phyloP scores from a whole-genome alignment of 2,329 filamentous ascomycete genomes.

The Sporothrix phasma region DNA sequence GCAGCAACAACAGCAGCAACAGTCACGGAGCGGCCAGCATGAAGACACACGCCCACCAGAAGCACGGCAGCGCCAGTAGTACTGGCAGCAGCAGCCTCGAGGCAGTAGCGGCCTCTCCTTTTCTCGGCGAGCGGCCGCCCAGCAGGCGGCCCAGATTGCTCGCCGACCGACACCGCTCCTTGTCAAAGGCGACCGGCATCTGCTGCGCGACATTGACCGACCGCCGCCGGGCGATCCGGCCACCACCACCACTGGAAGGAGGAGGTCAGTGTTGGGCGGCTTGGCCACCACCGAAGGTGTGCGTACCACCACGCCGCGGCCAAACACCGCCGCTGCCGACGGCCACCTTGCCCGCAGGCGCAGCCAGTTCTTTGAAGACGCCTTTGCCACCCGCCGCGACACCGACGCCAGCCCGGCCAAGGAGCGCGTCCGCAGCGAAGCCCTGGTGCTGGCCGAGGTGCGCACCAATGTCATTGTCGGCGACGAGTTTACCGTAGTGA shows the following conservation, averaged over 20 bases:
- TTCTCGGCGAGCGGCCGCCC: slow-evolving; percentile 12
- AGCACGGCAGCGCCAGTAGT: background rate
- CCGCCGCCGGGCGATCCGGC: slow-evolving; percentile 31
- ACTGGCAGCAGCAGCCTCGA: background rate
- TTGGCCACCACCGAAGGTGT: background rate
- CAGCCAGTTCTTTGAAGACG: slow-evolving; percentile 39
- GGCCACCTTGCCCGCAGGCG: slow-evolving; percentile 21
- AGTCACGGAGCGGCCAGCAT: background rate
- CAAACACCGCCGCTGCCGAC: background rate
- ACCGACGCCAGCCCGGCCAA: slow-evolving; percentile 28
- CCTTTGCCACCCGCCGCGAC: slow-evolving; percentile 28
- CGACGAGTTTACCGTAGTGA: slow-evolving; percentile 66
- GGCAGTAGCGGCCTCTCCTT: slow-evolving; percentile 10
- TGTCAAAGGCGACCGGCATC: slow-evolving; percentile 27
- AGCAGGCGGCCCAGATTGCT: slow-evolving; percentile 7
- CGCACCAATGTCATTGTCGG: slow-evolving; percentile 57
- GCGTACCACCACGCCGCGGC: background rate
- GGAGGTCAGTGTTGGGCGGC: slow-evolving; percentile 21
- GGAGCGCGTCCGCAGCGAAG: slow-evolving; percentile 42
- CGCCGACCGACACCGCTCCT: slow-evolving; percentile 22
- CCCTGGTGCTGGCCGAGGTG: slow-evolving; percentile 53
- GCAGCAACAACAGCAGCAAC: background rate
- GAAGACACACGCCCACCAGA: background rate
- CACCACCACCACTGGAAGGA: slow-evolving; percentile 17
- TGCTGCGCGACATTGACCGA: slow-evolving; percentile 32